Conservation (phyloP, 768 basidiomycete species). For the Crassisporium funariophilum region DNA sequence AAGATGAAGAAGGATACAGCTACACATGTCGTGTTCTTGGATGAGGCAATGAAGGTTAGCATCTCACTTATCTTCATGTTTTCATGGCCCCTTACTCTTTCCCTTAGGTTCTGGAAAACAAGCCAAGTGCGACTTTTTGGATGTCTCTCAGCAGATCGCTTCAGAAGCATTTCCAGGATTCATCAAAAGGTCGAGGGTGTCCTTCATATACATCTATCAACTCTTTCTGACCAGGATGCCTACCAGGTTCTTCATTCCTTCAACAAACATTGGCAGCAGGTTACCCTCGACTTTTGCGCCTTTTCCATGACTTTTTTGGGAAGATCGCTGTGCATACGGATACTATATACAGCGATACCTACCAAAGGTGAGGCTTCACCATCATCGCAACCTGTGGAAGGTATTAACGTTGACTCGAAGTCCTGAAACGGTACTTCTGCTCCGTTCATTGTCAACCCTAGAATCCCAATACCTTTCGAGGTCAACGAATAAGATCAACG, state of each 20-base stretch:
- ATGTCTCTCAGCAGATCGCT: constrained; percentile 74
- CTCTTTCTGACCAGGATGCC: background rate
- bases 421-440: constrained; percentile 87
- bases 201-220: background rate
- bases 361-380: constrained; percentile 67
- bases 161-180: constrained; percentile 81
- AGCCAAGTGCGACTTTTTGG: constrained; percentile 93
- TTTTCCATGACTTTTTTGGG: constrained; percentile 97
- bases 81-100: background rate
- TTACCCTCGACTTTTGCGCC: constrained; percentile 84
- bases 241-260: constrained; percentile 82
- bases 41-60: constrained; percentile 88
- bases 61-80: background rate
- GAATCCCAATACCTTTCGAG: constrained; percentile 89
- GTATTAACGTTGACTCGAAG: constrained; percentile 53
- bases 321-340: constrained; percentile 96
- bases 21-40: constrained; percentile 79
- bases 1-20: constrained; percentile 83
- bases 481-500: constrained; percentile 81
- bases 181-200: constrained; percentile 68
- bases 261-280: constrained; percentile 87
- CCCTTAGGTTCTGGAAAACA: constrained; percentile 78
- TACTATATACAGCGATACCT: constrained; percentile 79
- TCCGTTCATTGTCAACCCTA: constrained; percentile 81
- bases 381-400: constrained; percentile 4